phyloP scores from a whole-genome alignment of 2,329 filamentous ascomycete species.

The Aurifilum marmelostoma region DNA sequence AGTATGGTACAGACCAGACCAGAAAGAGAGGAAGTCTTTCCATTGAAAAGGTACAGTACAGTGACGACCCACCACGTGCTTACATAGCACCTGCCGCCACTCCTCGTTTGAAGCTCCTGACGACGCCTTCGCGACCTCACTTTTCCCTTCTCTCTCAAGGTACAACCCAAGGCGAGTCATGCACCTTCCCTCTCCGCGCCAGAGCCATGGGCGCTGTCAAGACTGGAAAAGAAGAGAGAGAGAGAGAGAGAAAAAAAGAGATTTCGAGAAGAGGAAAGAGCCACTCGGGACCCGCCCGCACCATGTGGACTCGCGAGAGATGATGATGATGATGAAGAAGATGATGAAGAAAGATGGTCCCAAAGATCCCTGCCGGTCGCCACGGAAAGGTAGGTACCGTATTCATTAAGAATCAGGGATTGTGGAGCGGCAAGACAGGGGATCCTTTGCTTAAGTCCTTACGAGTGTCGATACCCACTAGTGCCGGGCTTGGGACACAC shows the following conservation, averaged over 20 bases:
- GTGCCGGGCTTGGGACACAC: constrained; percentile 1
- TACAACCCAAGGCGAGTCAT: neutral
- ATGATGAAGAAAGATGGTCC: neutral
- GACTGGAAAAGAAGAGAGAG: neutral
- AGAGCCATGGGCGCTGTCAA: constrained; percentile 3
- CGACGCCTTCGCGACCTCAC: neutral
- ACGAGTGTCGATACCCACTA: neutral
- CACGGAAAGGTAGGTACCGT: neutral
- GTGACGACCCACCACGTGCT: neutral
- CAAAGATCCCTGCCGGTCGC: constrained; percentile 7
- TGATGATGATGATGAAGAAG: neutral
- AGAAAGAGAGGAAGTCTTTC: too few relatives aligned
- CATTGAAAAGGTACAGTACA: neutral
- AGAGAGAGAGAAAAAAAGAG: too few relatives aligned
- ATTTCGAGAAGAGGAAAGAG: neutral
- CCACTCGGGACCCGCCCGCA: neutral
- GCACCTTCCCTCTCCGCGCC: neutral
- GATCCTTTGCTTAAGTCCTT: neutral
- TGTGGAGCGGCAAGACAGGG: constrained; percentile 7
- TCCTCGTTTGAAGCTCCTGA: neutral
- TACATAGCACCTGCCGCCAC: neutral
- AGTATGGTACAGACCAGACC: too few relatives aligned
- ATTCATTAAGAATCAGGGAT: constrained; percentile 3
- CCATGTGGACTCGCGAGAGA: neutral
- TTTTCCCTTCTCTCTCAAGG: neutral